Percentiles rank a stretch among this genome's conserved stretches.
Conservation (phyloP, 164 flowering plant genomes). For the Macadamia integrifolia region DNA sequence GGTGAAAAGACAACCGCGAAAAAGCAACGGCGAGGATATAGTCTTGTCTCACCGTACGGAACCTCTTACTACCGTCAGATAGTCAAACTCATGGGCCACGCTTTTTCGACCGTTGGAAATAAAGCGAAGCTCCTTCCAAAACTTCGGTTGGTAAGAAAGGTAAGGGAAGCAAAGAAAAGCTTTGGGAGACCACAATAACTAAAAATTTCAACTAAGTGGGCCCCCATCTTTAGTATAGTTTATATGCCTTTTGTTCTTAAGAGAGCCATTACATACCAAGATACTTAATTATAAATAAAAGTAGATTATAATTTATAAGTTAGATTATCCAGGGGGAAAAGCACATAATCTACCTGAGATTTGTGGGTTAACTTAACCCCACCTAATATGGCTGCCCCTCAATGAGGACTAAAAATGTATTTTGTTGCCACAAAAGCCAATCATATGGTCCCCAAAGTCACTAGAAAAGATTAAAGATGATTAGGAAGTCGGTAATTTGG, state of each 20-base stretch:
- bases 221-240: not conserved
- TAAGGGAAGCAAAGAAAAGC: slow-evolving; percentile 2
- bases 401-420: not conserved
- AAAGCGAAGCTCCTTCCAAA: not conserved
- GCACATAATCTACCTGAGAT: not conserved
- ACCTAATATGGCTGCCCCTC: slow-evolving; percentile 4
- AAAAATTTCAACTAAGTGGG: not conserved
- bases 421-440: too few relatives aligned
- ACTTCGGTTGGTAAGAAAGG: slow-evolving; percentile 8
- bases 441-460: slow-evolving; percentile 7
- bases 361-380: slow-evolving; percentile 8
- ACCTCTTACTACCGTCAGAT: slow-evolving; percentile 10
- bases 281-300: too few relatives aligned
- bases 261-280: too few relatives aligned
- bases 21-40: slow-evolving; percentile 11
- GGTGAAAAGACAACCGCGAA: not conserved
- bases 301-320: not conserved
- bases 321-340: too few relatives aligned
- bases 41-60: not conserved
- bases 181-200: not conserved
- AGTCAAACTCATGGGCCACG: slow-evolving; percentile 4
- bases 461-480: slow-evolving; percentile 3
- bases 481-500: not conserved
- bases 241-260: not conserved
- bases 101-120: slow-evolving; percentile 9